These are phyloP conservation scores for Microdochium paspali DNA, from an alignment of 2,329 filamentous ascomycete genomes.

Conservation along the genomic window DNA sequence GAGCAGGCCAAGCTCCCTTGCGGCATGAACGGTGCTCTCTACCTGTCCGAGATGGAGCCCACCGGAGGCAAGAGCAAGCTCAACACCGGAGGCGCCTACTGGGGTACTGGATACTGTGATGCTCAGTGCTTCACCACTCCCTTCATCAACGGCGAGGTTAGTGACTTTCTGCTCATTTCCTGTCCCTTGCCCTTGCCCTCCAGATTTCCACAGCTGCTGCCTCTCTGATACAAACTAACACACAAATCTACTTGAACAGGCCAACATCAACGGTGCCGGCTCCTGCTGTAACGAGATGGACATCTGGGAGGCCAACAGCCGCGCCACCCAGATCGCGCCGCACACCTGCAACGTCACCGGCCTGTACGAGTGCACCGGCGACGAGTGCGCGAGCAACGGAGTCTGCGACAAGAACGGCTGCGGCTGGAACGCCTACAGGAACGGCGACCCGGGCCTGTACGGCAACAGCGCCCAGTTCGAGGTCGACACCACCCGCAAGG, in stretches of 20 bases:
- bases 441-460: slow-evolving; percentile 20
- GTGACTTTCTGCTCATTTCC: slow-evolving; percentile 4
- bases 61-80: slow-evolving; percentile 42
- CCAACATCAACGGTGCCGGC: slow-evolving; percentile 21
- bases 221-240: not conserved
- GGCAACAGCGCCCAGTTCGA: slow-evolving; percentile 16
- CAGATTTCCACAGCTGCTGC: not conserved
- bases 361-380: slow-evolving; percentile 19
- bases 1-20: slow-evolving; percentile 53
- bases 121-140: slow-evolving; percentile 25
- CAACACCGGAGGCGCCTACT: slow-evolving; percentile 24
- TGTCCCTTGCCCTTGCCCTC: not conserved
- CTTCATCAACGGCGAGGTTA: slow-evolving; percentile 26
- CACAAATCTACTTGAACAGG: slow-evolving; percentile 10
- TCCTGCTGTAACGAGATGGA: slow-evolving; percentile 29
- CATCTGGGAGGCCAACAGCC: slow-evolving; percentile 27
- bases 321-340: slow-evolving; percentile 23
- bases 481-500: slow-evolving; percentile 23
- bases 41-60: slow-evolving; percentile 49
- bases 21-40: slow-evolving; percentile 54
- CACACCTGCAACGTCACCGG: slow-evolving; percentile 24
- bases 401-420: slow-evolving; percentile 26
- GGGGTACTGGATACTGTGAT: slow-evolving; percentile 27
- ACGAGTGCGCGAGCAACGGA: slow-evolving; percentile 16
- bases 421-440: slow-evolving; percentile 24